Evolutionary conservation across 2,329 filamentous ascomycete genomes (phyloP), one percentile per base, ranked within the genome.

Genomic region (Pseudogymnoascus sp.): DNA sequence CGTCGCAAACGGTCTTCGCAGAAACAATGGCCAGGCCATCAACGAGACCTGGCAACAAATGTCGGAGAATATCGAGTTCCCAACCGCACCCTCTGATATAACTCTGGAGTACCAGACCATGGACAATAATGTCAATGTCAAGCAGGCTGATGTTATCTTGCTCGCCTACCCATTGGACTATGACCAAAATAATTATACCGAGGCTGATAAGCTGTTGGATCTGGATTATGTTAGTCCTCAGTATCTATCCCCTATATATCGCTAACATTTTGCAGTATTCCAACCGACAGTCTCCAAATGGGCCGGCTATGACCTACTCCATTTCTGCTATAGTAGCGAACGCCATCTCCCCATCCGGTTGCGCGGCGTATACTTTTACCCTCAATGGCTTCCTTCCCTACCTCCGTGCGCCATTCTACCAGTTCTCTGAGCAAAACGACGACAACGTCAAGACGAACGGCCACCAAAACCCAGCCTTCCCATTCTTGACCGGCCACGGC

Each of bases 301-400:
- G 87, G 0, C 87, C 87, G 1, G 87, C 83, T 2, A 90, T 90
- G 87, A 90, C 87, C 1, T 90, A 87, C 73, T 84, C 84, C 8
- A 84, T 88, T 8, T 89, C 88, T 73, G 83, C 84, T 57, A 83
- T 89, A 59, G 83, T 86, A 31, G 86, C 87, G 12, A 88, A 86
- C 64, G 79, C 84, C 59, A 78, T 89, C 10, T 86, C 84, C 1
- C 83, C 81, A 1, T 87, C 85, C 2, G 87, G 87, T 2, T 90
- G 87, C 72, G 84, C 86, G 1, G 81, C 83, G 3, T 89, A 85
- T 71, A 89, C 86, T 0, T 90, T 90, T 70, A 80, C 83, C 5
- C 77, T 88, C 16, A 84, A 86, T 66, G 83, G 83, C 0, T 83
- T 81, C 31, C 77, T 83, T 29, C 86, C 87, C 0, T 90, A 90